Evolutionary conservation across 2,329 filamentous ascomycete species (phyloP), one percentile per base, ranked within the genome.

Genomic region (Simplicillium sp.): DNA sequence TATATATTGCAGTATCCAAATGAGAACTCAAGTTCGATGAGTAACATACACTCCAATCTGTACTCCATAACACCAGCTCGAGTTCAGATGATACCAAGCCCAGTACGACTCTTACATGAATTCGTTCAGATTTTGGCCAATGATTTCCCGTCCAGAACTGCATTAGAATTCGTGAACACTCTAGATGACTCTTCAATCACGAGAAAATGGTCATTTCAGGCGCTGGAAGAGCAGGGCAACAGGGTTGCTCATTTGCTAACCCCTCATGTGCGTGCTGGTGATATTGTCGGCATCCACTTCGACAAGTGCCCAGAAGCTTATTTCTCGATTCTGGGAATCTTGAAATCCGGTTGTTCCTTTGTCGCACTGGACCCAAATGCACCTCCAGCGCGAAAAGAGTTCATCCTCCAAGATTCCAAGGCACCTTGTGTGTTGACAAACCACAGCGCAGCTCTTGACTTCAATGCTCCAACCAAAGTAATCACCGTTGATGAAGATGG

Each of bases 291-390:
- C 1, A 71, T 90, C 8, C 87, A 84, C 54, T 94, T 94, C 52
- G 79, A 87, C 42, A 94, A 94, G 55, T 89, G 82, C 45, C 81
- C 87, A 0, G 83, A 90, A 54, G 87, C 87, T 0, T 89, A 86
- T 31, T 86, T 92, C 51, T 75, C 82, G 1, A 88, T 94, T 32
- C 65, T 94, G 2, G 87, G 87, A 1, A 81, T 92, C 40, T 63
- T 94, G 28, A 94, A 94, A 56, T 77, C 83, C 6, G 87, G 87
- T 0, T 89, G 83, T 54, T 77, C 82, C 1, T 94, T 89, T 57
- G 70, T 94, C 13, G 86, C 87, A 0, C 70, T 94, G 9, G 87
- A 94, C 53, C 81, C 84, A 0, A 73, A 71, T 1, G 82, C 87
- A 0, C 87, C 87, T 0, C 64, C 67, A 3, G 72, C 81, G 9